Evolutionary conservation across 306 rosid genomes (phyloP).

Genomic region (Gastrolobium villosum): DNA sequence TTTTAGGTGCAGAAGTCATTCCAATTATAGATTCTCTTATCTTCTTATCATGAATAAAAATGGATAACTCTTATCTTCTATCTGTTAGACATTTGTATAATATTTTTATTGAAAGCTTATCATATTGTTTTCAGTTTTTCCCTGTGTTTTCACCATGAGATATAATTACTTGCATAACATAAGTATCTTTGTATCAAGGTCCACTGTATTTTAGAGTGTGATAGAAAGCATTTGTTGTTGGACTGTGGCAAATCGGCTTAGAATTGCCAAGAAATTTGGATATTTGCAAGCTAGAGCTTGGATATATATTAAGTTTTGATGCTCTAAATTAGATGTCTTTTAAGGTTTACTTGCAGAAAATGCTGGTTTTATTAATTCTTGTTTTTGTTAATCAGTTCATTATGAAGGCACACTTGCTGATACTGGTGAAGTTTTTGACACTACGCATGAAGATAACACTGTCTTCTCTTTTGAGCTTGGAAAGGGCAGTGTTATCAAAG

Average conservation of each 20-base stretch:
- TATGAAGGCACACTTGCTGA: slow-evolving; percentile 90
- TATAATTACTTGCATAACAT: neutral
- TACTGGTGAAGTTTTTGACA: slow-evolving; percentile 88
- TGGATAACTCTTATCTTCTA: neutral
- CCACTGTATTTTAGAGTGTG: neutral
- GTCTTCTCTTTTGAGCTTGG: slow-evolving; percentile 95
- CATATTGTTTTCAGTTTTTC: slow-evolving; percentile 9
- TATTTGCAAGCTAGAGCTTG: neutral
- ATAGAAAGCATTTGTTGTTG: slow-evolving; percentile 3
- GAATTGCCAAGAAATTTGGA: neutral
- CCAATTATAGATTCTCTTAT: neutral
- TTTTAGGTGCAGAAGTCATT: neutral
- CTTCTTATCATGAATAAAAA: slow-evolving; percentile 11
- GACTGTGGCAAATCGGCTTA: neutral
- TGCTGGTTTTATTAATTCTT: slow-evolving; percentile 28
- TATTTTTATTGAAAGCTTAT: neutral
- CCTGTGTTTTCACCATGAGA: neutral
- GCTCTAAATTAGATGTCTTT: neutral
- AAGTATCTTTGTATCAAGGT: neutral
- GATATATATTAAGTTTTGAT: neutral
- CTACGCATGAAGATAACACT: slow-evolving; percentile 92
- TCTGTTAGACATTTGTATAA: slow-evolving; percentile 6
- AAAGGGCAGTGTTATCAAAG: slow-evolving; percentile 89
- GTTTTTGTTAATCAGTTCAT: slow-evolving; percentile 71
- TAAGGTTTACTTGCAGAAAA: neutral